Evolutionary conservation across 192 early-diverging fungal genomes (phyloP), one percentile per base, ranked within the genome.

Genomic region (Umbelopsis sp.): DNA sequence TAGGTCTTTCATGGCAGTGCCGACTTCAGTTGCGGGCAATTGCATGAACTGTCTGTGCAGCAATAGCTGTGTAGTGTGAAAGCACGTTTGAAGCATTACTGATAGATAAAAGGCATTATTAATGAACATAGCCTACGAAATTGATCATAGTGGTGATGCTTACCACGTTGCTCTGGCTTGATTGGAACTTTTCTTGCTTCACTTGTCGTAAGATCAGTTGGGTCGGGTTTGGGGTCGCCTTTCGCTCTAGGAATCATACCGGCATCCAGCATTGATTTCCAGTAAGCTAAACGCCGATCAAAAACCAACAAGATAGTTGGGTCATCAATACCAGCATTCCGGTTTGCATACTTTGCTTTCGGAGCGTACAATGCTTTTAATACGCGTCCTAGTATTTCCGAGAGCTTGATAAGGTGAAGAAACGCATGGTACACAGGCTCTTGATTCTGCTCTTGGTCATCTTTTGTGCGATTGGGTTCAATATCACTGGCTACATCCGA

Each of bases 11-110:
- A 73, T 46, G 20, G 46, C 41, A 41, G 11, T 9, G 3, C 49
- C 20, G n/a, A n/a, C n/a, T 22, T 27, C 35, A 4, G 20, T n/a
- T 22, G 50, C 65, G 21, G 80, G 68, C 3, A 74, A 35, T n/a
- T 71, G 55, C 69, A 82, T 78, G 58, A 82, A 86, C 1, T 82
- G 85, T 37, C 83, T 75, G 75, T 86, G 85, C 20, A 86, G 47
- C 12, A 86, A 53, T 49, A 82, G 73, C 64, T 84, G 67, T 8
- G 68, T 53, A 0, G 52, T 64, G 47, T 71, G 44, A 20, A 64
- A 71, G 33, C 46, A 71, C 16, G 64, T 33, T 16, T 46, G 51
- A 0, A 71, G 46, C 53, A 33, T 61, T 1, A 55, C 70, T 71
- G 23, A 35, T 27, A n/a, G 27, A 12, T 27, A 13, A 7, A 61